Evolutionary conservation across 768 basidiomycete genomes (phyloP).

Genomic region (Termitomyces sp.): DNA sequence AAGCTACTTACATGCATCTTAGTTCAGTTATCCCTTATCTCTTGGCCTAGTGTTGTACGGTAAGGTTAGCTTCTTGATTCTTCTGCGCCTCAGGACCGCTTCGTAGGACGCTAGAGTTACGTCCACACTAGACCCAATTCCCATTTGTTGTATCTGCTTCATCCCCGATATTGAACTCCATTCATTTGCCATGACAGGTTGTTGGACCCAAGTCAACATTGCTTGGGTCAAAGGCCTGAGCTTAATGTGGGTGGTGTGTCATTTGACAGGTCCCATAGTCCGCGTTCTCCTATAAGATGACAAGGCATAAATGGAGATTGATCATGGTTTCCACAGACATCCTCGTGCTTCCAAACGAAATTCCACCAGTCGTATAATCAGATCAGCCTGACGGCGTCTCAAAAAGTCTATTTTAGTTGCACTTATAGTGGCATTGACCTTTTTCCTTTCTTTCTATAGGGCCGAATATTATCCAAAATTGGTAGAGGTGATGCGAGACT

Average conservation of each 20-base stretch:
- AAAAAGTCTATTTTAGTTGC: background rate
- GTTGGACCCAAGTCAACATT: background rate
- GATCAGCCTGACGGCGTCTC: background rate
- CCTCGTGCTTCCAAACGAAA: constrained; percentile 1
- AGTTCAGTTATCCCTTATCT: background rate
- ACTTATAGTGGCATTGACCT: background rate
- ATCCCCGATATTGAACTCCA: background rate
- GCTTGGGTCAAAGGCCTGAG: background rate
- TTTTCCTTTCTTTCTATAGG: background rate
- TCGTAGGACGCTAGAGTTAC: background rate
- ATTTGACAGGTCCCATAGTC: background rate
- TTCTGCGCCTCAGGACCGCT: constrained; percentile 1
- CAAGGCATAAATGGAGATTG: background rate
- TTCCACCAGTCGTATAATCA: background rate
- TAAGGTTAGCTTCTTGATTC: background rate
- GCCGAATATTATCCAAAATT: background rate
- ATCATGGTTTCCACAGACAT: background rate
- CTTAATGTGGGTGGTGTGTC: background rate
- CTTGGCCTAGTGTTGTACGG: background rate
- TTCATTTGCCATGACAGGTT: background rate
- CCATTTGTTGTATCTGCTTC: background rate
- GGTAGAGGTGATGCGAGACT: background rate
- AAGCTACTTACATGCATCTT: background rate
- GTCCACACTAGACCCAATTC: background rate
- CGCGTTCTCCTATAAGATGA: background rate